Evolutionary conservation across 2,329 filamentous ascomycete species (phyloP).

Genomic region (Huntiella savannae): DNA sequence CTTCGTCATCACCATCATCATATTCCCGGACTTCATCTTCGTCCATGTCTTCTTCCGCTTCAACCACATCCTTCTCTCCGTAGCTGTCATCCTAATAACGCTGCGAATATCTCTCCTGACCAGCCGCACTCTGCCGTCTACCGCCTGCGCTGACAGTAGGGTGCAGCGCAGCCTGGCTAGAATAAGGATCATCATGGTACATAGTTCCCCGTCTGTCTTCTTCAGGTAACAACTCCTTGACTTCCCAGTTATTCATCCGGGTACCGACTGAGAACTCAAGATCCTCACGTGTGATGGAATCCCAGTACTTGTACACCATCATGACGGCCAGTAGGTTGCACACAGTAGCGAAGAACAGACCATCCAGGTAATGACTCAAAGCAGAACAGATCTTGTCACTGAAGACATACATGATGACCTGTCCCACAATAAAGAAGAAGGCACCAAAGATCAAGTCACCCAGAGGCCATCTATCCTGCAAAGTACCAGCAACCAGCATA

Average conservation of each 20-base stretch:
- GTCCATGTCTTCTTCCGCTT: background rate
- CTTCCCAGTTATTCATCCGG: conserved; percentile 93
- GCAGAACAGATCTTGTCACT: conserved; percentile 67
- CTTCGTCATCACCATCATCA: too few relatives aligned
- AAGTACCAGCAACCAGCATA: conserved; percentile 68
- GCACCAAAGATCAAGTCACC: conserved; percentile 80
- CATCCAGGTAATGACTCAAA: conserved; percentile 82
- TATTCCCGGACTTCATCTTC: background rate
- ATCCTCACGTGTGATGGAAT: conserved; percentile 95
- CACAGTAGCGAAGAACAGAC: conserved; percentile 80
- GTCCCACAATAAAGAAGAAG: conserved; percentile 79
- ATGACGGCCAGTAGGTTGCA: conserved; percentile 90
- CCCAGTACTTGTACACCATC: conserved; percentile 99
- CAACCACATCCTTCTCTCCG: background rate
- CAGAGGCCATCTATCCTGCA: conserved; percentile 89
- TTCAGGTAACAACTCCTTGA: conserved; percentile 74
- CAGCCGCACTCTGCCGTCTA: background rate
- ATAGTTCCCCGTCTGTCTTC: conserved; percentile 58
- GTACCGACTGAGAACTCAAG: conserved; percentile 94
- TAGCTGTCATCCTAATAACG: conserved; percentile 6
- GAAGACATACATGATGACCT: conserved; percentile 83
- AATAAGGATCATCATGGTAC: conserved; percentile 49
- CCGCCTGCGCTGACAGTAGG: background rate
- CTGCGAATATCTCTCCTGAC: conserved; percentile 7
- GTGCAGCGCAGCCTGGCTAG: conserved; percentile 1